phyloP scores from a whole-genome alignment of 768 basidiomycete species.

The Boletus reticuloceps region DNA sequence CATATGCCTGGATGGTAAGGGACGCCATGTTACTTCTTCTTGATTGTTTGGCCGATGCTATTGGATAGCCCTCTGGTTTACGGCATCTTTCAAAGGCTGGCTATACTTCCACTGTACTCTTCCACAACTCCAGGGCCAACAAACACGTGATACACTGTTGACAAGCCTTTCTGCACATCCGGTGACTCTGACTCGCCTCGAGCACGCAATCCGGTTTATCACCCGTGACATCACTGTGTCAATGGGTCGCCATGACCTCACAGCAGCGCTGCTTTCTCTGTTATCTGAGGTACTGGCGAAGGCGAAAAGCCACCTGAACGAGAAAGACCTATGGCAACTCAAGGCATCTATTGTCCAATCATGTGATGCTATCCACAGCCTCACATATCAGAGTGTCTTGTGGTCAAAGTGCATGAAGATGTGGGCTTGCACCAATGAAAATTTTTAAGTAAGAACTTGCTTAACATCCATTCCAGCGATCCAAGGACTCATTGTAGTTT shows the following conservation, averaged over 20 bases:
- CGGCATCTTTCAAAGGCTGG: slow-evolving; percentile 38
- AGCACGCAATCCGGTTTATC: slow-evolving; percentile 38
- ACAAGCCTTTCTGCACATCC: slow-evolving; percentile 28
- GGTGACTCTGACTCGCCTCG: slow-evolving; percentile 30
- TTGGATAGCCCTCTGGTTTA: slow-evolving; percentile 11
- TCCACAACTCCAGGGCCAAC: slow-evolving; percentile 16
- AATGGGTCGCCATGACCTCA: slow-evolving; percentile 17
- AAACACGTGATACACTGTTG: slow-evolving; percentile 34
- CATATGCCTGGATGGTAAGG: slow-evolving; percentile 28
- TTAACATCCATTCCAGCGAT: slow-evolving; percentile 37
- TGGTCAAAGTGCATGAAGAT: slow-evolving; percentile 36
- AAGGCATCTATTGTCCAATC: slow-evolving; percentile 44
- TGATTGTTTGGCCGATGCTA: background rate
- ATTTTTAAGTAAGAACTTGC: background rate
- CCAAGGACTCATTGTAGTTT: slow-evolving; percentile 35
- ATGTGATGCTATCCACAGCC: slow-evolving; percentile 31
- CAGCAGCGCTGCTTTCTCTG: slow-evolving; percentile 36
- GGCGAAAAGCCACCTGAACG: slow-evolving; percentile 26
- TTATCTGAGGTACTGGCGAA: slow-evolving; percentile 37
- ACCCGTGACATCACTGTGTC: slow-evolving; percentile 33
- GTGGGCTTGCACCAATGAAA: background rate
- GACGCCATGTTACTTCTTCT: background rate
- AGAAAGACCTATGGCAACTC: slow-evolving; percentile 32
- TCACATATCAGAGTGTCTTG: slow-evolving; percentile 23
- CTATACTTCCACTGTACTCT: slow-evolving; percentile 39